Conservation (phyloP, 2,329 filamentous ascomycete genomes). For the Alternaria rosae region DNA sequence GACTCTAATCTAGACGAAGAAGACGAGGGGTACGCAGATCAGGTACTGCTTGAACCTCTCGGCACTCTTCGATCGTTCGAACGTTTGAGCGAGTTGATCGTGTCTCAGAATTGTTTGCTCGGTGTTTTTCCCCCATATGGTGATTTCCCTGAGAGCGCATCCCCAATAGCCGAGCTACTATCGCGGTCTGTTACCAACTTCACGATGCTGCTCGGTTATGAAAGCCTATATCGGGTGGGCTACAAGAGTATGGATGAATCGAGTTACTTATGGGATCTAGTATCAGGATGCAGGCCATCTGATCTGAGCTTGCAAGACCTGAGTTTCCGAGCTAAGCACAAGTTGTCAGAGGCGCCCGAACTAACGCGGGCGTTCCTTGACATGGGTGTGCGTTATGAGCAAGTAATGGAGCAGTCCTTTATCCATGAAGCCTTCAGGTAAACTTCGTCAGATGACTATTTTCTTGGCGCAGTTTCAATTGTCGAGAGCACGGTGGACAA, state of each 20-base stretch:
- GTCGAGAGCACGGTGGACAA: not conserved
- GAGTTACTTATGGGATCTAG: conserved; percentile 9
- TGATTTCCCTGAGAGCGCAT: not conserved
- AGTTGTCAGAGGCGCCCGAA: too few species aligned
- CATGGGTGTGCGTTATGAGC: conserved; percentile 2
- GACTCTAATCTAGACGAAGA: not conserved
- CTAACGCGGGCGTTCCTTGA: conserved; percentile 1
- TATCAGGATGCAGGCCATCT: conserved; percentile 7
- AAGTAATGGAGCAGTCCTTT: not conserved
- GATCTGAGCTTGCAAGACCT: not conserved
- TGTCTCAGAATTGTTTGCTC: conserved; percentile 22
- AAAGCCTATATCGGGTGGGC: not conserved
- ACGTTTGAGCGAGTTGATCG: conserved; percentile 13
- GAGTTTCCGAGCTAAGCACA: not conserved
- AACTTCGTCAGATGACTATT: too few species aligned
- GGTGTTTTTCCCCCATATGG: not conserved
- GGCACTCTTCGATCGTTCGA: conserved; percentile 19
- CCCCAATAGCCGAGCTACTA: conserved; percentile 18
- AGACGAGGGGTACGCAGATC: not conserved
- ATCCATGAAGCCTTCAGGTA: not conserved
- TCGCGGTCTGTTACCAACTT: conserved; percentile 17
- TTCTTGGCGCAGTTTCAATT: too few species aligned
- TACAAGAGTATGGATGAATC: not conserved
- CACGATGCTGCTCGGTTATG: conserved; percentile 6
- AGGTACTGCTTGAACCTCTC: not conserved